Evolutionary conservation across 768 basidiomycete genomes (phyloP).

Genomic region (Pisolithus sp.): DNA sequence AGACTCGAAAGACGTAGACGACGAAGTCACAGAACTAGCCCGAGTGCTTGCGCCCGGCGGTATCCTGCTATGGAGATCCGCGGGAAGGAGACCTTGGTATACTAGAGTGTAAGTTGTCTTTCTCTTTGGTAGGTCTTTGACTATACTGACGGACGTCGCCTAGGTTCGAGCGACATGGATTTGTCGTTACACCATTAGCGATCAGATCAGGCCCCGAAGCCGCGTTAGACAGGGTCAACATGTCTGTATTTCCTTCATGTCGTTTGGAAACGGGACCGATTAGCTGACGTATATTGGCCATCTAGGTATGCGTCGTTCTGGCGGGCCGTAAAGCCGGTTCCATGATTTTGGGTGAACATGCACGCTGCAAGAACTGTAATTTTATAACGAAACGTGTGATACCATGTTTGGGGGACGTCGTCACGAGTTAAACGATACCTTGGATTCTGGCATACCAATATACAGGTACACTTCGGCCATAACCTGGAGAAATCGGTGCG

Average conservation of each 20-base stretch:
- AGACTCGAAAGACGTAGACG: slow-evolving; percentile 39
- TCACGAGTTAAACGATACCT: too few relatives aligned
- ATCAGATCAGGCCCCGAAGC: slow-evolving; percentile 41
- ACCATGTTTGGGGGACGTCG: too few relatives aligned
- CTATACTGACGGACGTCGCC: not conserved
- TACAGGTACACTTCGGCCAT: too few relatives aligned
- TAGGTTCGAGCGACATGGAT: slow-evolving; percentile 49
- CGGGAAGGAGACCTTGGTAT: slow-evolving; percentile 63
- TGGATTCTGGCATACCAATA: too few relatives aligned
- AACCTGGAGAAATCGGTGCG: too few relatives aligned
- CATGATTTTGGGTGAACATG: not conserved
- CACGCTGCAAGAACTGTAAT: too few relatives aligned
- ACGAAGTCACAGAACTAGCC: slow-evolving; percentile 48
- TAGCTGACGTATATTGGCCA: not conserved
- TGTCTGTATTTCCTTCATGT: slow-evolving; percentile 34
- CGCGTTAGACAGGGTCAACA: slow-evolving; percentile 65
- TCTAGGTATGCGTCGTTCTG: slow-evolving; percentile 29
- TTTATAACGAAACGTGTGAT: too few relatives aligned
- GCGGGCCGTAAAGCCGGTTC: slow-evolving; percentile 18
- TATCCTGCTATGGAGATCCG: slow-evolving; percentile 60
- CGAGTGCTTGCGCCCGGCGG: slow-evolving; percentile 55
- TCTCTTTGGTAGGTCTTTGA: not conserved
- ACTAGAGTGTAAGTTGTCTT: slow-evolving; percentile 35
- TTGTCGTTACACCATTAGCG: slow-evolving; percentile 45
- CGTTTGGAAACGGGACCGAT: not conserved